Evolutionary conservation across 768 basidiomycete species (phyloP).

Genomic region (Serendipita sp.): DNA sequence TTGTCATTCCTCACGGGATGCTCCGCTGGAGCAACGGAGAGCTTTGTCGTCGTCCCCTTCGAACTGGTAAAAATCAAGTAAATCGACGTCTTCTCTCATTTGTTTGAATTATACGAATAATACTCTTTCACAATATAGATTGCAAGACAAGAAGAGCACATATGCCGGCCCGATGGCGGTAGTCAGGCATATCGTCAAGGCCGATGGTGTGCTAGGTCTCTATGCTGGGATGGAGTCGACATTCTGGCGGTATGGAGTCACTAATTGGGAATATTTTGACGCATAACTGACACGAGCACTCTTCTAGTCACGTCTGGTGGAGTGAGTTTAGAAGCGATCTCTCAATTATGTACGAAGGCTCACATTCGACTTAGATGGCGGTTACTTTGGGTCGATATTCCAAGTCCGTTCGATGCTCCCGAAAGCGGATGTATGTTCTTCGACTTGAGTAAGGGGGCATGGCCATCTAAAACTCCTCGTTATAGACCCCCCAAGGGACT

Average conservation of each 20-base stretch:
- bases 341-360: neutral
- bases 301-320: conserved; percentile 63
- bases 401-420: conserved; percentile 68
- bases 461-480: neutral
- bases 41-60: conserved; percentile 78
- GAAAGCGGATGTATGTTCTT: conserved; percentile 53
- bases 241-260: conserved; percentile 65
- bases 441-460: neutral
- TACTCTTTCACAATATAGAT: conserved; percentile 23
- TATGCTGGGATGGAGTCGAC: conserved; percentile 96
- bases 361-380: neutral
- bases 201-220: conserved; percentile 68
- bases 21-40: conserved; percentile 90
- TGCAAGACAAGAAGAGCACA: conserved; percentile 86
- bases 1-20: conserved; percentile 86
- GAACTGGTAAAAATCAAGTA: conserved; percentile 86
- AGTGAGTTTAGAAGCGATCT: neutral
- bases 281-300: neutral
- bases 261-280: neutral
- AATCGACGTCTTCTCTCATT: conserved; percentile 11
- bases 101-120: neutral
- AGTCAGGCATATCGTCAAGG: conserved; percentile 57
- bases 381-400: conserved; percentile 43
- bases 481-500: conserved; percentile 45
- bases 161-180: conserved; percentile 89